These are phyloP conservation scores for Mycena latifolia DNA, from an alignment of 768 basidiomycete genomes.

Conservation along the genomic window DNA sequence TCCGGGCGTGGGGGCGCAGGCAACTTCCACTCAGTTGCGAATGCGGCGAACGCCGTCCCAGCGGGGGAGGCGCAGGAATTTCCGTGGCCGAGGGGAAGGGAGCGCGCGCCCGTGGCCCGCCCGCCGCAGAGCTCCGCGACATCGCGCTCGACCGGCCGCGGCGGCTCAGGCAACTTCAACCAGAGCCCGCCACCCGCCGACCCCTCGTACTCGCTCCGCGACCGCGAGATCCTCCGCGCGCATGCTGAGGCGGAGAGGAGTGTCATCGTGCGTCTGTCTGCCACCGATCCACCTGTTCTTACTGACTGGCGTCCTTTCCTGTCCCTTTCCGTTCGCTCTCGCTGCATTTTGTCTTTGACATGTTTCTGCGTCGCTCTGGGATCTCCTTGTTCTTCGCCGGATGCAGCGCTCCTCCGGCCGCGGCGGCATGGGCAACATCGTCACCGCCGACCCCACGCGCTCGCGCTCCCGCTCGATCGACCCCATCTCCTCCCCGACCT, in stretches of 20 bases:
- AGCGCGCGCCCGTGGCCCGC: conserved; percentile 24
- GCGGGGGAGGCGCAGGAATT: conserved; percentile 13
- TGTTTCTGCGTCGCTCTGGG: no score
- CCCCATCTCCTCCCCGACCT: conserved; percentile 9
- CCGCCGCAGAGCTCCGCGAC: neutral
- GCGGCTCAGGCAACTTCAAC: conserved; percentile 31
- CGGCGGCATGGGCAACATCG: conserved; percentile 30
- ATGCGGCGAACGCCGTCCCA: neutral
- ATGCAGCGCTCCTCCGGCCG: conserved; percentile 28
- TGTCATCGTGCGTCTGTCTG: conserved; percentile 2
- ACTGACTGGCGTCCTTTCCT: no score
- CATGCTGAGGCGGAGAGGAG: conserved; percentile 23
- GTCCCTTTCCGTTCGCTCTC: no score
- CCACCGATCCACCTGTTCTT: neutral
- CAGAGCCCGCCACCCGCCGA: conserved; percentile 12
- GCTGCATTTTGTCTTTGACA: no score
- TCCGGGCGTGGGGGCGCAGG: conserved; percentile 33
- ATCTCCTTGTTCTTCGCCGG: no score
- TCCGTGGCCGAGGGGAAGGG: conserved; percentile 27
- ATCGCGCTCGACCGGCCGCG: conserved; percentile 26
- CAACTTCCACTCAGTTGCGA: conserved; percentile 1
- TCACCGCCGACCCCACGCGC: conserved; percentile 2
- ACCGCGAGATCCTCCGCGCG: conserved; percentile 28
- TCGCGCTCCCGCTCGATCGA: conserved; percentile 26
- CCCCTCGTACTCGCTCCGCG: conserved; percentile 24